Evolutionary conservation across 768 basidiomycete species (phyloP), one percentile per base, ranked within the genome.

Genomic region (Neoboletus magnificus): DNA sequence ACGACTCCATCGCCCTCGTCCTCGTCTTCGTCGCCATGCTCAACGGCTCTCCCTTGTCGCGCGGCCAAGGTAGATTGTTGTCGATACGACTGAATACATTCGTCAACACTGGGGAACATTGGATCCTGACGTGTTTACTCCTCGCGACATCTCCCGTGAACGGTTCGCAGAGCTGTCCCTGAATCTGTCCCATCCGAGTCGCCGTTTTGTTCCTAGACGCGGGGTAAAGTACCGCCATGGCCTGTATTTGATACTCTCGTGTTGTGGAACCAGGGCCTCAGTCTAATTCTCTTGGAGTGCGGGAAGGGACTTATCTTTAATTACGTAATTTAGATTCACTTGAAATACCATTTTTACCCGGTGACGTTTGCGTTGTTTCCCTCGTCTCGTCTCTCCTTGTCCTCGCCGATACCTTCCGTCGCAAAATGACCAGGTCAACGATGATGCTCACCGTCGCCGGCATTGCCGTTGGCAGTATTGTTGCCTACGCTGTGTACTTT

Each of bases 401-500:
- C 30, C 16, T 27, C 33, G 5, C 43, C 16, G 22, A 30, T 44
- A 22, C 36, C 47, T 27, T 41, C 12, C 35, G 27, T 27, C 22
- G 33, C 36, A 51, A 58, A 55, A 69, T 70, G 65, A 60, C 62
- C 49, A 67, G 69, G 69, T 64, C 76, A n/a, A 64, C 76, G 59
- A 71, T 74, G 29, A 60, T 74, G 50, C 55, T 81, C 60, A 72
- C 77, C 36, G 69, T 76, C 62, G 74, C 77, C 22, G 72, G 73
- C 43, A 65, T 77, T 50, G 79, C 85, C 22, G 80, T 82, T 42
- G 79, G 85, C 44, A 68, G 74, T 45, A 63, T 86, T 37, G 72
- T 89, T 35, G 92, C 85, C 23, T 98, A 98, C 71, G 93, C 89
- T 30, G 80, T 84, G 51, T 98, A 93, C 75, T 99, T 98, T 66